These are phyloP conservation scores for Oenanthe sinensis DNA, from an alignment of 129 eudicot species.

Conservation along the genomic window DNA sequence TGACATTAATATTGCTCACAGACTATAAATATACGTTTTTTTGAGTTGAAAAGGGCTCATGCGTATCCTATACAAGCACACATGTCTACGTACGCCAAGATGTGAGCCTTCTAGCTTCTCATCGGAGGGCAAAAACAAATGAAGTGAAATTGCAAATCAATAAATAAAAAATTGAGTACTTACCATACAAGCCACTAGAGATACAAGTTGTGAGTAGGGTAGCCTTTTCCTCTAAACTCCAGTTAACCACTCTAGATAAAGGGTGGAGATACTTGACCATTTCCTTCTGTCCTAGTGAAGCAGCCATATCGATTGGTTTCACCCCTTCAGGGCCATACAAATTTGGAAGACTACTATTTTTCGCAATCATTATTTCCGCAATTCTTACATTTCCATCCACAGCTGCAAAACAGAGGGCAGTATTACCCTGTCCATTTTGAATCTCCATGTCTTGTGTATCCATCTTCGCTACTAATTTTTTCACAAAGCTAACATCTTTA, in stretches of 20 bases:
- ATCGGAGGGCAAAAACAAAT: too few species aligned
- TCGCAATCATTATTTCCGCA: slow-evolving; percentile 24
- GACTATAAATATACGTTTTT: too few species aligned
- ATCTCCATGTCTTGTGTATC: slow-evolving; percentile 20
- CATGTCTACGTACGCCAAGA: too few species aligned
- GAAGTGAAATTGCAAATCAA: neutral
- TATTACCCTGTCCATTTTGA: slow-evolving; percentile 21
- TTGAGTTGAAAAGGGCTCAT: too few species aligned
- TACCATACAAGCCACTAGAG: slow-evolving; percentile 33
- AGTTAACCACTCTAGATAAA: slow-evolving; percentile 13
- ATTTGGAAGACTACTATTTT: slow-evolving; percentile 14
- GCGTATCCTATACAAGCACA: too few species aligned
- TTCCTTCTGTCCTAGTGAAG: slow-evolving; percentile 24
- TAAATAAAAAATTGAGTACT: neutral
- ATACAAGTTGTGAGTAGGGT: slow-evolving; percentile 30
- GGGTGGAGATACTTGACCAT: slow-evolving; percentile 30
- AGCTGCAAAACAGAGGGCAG: slow-evolving; percentile 57
- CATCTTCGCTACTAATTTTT: slow-evolving; percentile 23
- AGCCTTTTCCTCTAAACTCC: slow-evolving; percentile 20
- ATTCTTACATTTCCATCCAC: slow-evolving; percentile 32
- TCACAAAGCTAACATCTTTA: slow-evolving; percentile 24
- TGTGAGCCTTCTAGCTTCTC: neutral
- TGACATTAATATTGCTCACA: too few species aligned
- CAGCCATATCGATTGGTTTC: slow-evolving; percentile 44
- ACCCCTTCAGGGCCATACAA: slow-evolving; percentile 24